Evolutionary conservation across 176 grass and related monocot species (phyloP).

Genomic region (Ensete glaucum): DNA sequence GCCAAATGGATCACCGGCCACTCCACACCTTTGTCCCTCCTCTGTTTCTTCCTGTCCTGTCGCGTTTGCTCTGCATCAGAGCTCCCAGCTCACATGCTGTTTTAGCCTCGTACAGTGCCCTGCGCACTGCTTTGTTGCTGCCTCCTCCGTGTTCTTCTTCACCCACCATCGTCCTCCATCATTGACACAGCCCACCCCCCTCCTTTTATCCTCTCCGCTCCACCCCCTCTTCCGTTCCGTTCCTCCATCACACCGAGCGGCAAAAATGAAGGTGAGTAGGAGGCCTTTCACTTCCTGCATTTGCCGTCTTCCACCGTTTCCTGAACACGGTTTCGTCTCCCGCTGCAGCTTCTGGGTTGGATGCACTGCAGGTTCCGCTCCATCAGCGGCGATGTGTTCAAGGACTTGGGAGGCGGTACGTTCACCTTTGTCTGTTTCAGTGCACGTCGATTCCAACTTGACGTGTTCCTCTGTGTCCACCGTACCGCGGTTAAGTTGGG

Average conservation of each 20-base stretch:
- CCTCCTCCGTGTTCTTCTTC: slow-evolving; percentile 42
- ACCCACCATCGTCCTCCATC: slow-evolving; percentile 41
- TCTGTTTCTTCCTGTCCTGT: too few relatives aligned
- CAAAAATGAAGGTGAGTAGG: slow-evolving; percentile 59
- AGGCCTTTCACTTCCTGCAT: neutral
- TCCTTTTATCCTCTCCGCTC: slow-evolving; percentile 12
- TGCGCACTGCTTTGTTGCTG: slow-evolving; percentile 23
- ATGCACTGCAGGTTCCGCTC: slow-evolving; percentile 80
- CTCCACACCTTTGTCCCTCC: too few relatives aligned
- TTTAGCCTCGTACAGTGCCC: too few relatives aligned
- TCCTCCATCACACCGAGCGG: slow-evolving; percentile 18
- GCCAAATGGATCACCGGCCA: too few relatives aligned
- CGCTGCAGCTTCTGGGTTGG: slow-evolving; percentile 79
- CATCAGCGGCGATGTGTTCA: slow-evolving; percentile 58
- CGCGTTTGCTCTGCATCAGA: too few relatives aligned
- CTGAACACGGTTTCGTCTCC: too few relatives aligned
- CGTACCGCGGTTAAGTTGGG: neutral
- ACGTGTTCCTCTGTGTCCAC: neutral
- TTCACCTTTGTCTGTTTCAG: neutral
- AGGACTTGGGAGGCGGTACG: slow-evolving; percentile 55
- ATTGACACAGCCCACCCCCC: slow-evolving; percentile 3
- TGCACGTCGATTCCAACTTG: neutral
- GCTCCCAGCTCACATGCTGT: too few relatives aligned
- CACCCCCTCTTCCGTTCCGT: neutral
- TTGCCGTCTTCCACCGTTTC: too few relatives aligned